Conservation (phyloP, 768 basidiomycete species). For the Amanita molliuscula region DNA sequence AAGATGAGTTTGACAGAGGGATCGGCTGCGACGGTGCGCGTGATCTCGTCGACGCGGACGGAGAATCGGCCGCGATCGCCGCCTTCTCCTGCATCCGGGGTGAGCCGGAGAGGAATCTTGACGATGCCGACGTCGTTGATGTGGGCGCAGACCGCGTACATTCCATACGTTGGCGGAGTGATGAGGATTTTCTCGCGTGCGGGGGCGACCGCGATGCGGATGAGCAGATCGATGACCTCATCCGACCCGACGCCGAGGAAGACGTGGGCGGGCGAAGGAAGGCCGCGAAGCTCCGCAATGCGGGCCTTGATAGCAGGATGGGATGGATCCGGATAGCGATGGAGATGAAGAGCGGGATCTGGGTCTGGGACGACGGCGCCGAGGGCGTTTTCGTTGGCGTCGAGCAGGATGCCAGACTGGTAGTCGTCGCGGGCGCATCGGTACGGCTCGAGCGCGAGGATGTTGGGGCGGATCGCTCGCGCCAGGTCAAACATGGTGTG, state of each 20-base stretch:
- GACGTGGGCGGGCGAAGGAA: conserved; percentile 57
- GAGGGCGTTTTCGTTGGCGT: conserved; percentile 95
- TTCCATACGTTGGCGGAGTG: conserved; percentile 95
- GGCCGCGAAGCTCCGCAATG: conserved; percentile 61
- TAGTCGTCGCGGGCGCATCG: conserved; percentile 97
- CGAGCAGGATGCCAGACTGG: conserved; percentile 80
- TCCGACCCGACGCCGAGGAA: conserved; percentile 97
- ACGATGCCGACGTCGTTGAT: conserved; percentile 87
- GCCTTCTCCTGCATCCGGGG: conserved; percentile 53
- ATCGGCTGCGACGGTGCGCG: conserved; percentile 55
- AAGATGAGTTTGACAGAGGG: conserved; percentile 84
- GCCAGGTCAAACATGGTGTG: background rate
- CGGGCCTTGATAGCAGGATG: conserved; percentile 69
- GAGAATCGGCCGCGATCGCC: conserved; percentile 69
- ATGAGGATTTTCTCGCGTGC: conserved; percentile 73
- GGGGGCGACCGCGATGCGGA: conserved; percentile 81
- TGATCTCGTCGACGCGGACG: conserved; percentile 66
- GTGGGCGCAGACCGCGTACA: conserved; percentile 93
- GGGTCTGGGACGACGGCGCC: conserved; percentile 62
- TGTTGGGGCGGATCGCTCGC: conserved; percentile 80
- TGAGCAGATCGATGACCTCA: conserved; percentile 91
- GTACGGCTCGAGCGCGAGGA: conserved; percentile 85
- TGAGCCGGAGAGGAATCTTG: conserved; percentile 60
- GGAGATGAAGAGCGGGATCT: conserved; percentile 30
- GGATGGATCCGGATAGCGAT: conserved; percentile 92